Conservation (phyloP, 148 eudicot species). For the Euryodendron excelsum region DNA sequence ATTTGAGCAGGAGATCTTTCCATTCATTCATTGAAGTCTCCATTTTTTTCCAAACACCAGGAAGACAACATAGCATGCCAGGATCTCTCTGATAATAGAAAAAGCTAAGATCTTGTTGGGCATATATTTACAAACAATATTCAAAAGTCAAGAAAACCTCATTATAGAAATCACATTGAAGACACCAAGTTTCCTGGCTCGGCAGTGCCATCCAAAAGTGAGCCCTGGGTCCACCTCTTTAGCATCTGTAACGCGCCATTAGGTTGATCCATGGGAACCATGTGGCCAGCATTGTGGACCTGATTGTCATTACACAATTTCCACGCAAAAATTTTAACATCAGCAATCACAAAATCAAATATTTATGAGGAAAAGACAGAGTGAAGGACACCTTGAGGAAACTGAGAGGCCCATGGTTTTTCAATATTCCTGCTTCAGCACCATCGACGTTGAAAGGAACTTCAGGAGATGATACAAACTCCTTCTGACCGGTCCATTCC, state of each 20-base stretch:
- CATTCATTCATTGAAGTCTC: background rate
- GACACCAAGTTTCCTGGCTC: constrained; percentile 43
- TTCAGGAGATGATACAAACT: constrained; percentile 59
- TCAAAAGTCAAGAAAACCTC: background rate
- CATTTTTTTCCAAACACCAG: background rate
- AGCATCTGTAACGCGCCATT: constrained; percentile 80
- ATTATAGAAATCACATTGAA: constrained; percentile 34
- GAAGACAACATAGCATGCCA: background rate
- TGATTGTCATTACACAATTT: constrained; percentile 21
- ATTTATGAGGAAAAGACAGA: background rate
- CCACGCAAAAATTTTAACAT: background rate
- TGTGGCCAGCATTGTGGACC: constrained; percentile 94
- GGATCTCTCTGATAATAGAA: background rate
- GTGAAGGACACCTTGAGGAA: constrained; percentile 69
- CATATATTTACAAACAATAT: constrained; percentile 14
- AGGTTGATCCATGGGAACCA: constrained; percentile 99
- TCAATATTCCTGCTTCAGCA: constrained; percentile 70
- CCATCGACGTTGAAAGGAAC: constrained; percentile 71
- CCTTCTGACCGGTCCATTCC: constrained; percentile 82
- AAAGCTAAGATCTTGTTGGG: background rate
- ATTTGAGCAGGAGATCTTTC: no score
- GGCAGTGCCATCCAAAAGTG: constrained; percentile 34
- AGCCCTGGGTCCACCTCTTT: constrained; percentile 63
- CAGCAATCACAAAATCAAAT: background rate
- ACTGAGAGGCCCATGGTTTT: constrained; percentile 66